A percentile compares a stretch with the other conserved stretches of the same genome.
phyloP scores from a whole-genome alignment of 345 rosid genomes.

The Barbarea vulgaris region DNA sequence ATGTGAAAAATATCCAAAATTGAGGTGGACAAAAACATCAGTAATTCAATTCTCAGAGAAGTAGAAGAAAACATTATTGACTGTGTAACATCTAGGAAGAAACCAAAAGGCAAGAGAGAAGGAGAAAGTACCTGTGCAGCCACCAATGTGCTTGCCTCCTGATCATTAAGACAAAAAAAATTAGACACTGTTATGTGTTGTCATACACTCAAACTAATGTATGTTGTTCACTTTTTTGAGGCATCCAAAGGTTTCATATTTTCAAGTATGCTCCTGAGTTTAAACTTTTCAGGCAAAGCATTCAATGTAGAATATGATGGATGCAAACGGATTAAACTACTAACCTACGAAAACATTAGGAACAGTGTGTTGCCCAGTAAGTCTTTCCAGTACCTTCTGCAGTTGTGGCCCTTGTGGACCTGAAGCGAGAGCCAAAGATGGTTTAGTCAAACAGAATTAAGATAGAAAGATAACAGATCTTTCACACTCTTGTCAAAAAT shows the following conservation, averaged over 20 bases:
- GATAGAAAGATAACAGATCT: background rate
- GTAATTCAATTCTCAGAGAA: background rate
- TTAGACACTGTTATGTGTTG: slow-evolving; percentile 16
- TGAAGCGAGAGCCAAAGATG: slow-evolving; percentile 32
- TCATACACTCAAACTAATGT: background rate
- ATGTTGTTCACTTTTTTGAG: background rate
- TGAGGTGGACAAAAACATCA: background rate
- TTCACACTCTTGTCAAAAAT: background rate
- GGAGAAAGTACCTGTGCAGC: slow-evolving; percentile 76
- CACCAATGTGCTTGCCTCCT: slow-evolving; percentile 96
- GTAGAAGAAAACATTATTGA: background rate
- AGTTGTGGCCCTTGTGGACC: slow-evolving; percentile 94
- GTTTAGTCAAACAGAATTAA: background rate
- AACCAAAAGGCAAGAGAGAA: background rate
- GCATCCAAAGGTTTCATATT: slow-evolving; percentile 8
- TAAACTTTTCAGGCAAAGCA: too few species aligned
- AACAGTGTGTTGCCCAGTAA: slow-evolving; percentile 91
- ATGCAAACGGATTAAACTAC: slow-evolving; percentile 7
- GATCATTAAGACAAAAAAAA: slow-evolving; percentile 33
- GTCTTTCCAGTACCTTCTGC: slow-evolving; percentile 80
- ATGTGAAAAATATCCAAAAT: background rate
- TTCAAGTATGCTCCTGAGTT: background rate
- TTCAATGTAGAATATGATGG: background rate
- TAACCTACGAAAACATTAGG: slow-evolving; percentile 94
- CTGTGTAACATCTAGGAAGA: background rate